Conservation (phyloP, 371 early-diverging fungal genomes). For the Rhizopus sp. region DNA sequence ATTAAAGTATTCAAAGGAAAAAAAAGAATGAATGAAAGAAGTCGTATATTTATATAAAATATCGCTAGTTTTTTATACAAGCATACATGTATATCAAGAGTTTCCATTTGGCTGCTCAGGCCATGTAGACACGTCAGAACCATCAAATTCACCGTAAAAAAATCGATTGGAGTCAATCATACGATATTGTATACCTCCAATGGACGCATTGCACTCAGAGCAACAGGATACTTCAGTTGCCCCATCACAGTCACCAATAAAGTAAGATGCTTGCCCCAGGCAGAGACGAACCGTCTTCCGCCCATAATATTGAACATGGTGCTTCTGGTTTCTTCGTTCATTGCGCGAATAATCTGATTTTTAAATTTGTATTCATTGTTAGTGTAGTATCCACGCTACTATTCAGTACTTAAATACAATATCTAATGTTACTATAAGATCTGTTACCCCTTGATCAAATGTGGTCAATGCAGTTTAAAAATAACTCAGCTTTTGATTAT, state of each 20-base stretch:
- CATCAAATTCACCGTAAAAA: conserved; percentile 62
- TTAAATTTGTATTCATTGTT: no score
- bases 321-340: conserved; percentile 42
- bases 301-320: conserved; percentile 42
- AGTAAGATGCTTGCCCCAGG: conserved; percentile 49
- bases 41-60: conserved; percentile 19
- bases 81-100: no score
- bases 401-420: no score
- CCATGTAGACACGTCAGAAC: conserved; percentile 49
- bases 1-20: conserved; percentile 33
- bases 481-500: no score
- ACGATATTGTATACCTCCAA: conserved; percentile 47
- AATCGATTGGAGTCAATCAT: conserved; percentile 45
- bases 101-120: conserved; percentile 36
- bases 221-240: conserved; percentile 49
- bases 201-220: conserved; percentile 44
- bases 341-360: conserved; percentile 41
- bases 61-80: neutral
- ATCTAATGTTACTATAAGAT: no score
- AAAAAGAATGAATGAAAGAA: conserved; percentile 1
- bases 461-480: no score
- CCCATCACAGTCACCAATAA: conserved; percentile 54
- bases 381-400: no score
- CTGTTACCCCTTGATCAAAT: no score
- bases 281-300: conserved; percentile 58